A percentile compares a stretch with the other conserved stretches of the same genome.
These are phyloP conservation scores for Abortiporus biennis DNA, from an alignment of 1,284 basidiomycete species.

Conservation along the genomic window DNA sequence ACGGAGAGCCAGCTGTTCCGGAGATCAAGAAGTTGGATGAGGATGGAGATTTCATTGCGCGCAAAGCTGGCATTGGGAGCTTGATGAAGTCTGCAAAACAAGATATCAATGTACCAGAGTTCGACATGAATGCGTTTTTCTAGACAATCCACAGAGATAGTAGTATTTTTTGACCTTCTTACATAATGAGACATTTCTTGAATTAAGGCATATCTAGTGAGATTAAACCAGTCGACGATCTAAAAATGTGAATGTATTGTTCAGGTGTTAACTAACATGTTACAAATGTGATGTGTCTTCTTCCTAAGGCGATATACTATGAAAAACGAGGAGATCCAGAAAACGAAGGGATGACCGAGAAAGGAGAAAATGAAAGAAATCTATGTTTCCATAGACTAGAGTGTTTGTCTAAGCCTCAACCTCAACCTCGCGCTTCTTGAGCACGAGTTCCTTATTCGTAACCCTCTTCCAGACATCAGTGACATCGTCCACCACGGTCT, in stretches of 20 bases:
- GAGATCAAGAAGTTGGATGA: constrained; percentile 34
- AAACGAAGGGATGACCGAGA: too few species aligned
- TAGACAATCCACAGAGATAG: constrained; percentile 13
- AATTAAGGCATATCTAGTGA: neutral
- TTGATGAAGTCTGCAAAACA: constrained; percentile 86
- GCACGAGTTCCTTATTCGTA: constrained; percentile 65
- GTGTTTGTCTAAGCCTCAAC: constrained; percentile 42
- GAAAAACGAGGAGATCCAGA: neutral
- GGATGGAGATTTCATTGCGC: constrained; percentile 50
- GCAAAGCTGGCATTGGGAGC: constrained; percentile 73
- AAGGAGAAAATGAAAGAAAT: too few species aligned
- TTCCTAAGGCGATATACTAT: neutral
- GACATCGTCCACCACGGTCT: constrained; percentile 95
- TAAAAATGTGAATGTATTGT: neutral
- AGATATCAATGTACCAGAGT: constrained; percentile 79
- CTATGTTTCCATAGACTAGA: too few species aligned
- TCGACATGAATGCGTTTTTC: constrained; percentile 76
- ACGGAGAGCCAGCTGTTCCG: constrained; percentile 8
- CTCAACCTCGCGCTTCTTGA: constrained; percentile 80
- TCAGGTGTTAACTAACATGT: neutral
- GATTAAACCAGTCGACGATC: neutral
- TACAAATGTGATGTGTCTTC: neutral
- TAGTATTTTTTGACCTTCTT: neutral
- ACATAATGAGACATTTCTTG: neutral
- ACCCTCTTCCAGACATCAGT: constrained; percentile 90